These are phyloP conservation scores for Avena eriantha DNA, from an alignment of 176 grass and related monocot species.

Conservation along the genomic window DNA sequence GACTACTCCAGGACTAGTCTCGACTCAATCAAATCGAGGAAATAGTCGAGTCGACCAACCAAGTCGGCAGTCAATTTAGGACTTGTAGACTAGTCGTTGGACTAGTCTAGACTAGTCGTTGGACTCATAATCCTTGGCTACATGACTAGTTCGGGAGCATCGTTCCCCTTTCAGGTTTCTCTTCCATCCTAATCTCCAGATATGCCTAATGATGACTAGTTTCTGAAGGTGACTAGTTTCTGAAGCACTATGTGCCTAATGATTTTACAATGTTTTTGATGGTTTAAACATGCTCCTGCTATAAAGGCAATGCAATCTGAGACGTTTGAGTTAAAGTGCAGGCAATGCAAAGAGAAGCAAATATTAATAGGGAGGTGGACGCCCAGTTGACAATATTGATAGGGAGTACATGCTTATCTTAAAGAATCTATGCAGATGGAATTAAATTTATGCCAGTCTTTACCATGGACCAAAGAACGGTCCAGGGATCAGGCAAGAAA, in stretches of 20 bases:
- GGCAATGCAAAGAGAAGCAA: slow-evolving; percentile 31
- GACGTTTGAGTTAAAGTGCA: slow-evolving; percentile 34
- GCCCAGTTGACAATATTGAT: neutral
- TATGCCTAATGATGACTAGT: neutral
- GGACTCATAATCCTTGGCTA: too few relatives aligned
- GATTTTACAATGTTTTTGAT: neutral
- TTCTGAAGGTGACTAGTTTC: neutral
- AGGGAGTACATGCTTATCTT: neutral
- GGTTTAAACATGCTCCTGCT: neutral
- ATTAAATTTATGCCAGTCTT: slow-evolving; percentile 40
- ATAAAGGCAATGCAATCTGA: neutral
- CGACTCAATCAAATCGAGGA: too few relatives aligned
- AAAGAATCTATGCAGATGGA: slow-evolving; percentile 35
- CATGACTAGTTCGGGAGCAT: neutral
- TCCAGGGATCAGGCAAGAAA: slow-evolving; percentile 14
- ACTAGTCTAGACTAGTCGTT: too few relatives aligned
- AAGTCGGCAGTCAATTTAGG: too few relatives aligned
- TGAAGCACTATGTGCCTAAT: neutral
- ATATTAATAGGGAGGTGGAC: neutral
- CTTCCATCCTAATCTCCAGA: neutral
- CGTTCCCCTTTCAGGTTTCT: neutral
- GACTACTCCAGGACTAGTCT: too few relatives aligned
- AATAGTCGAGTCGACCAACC: too few relatives aligned
- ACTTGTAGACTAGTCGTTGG: too few relatives aligned
- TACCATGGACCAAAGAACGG: slow-evolving; percentile 39